phyloP scores from a whole-genome alignment of 2,329 filamentous ascomycete species.

The Colletotrichum coccodes region DNA sequence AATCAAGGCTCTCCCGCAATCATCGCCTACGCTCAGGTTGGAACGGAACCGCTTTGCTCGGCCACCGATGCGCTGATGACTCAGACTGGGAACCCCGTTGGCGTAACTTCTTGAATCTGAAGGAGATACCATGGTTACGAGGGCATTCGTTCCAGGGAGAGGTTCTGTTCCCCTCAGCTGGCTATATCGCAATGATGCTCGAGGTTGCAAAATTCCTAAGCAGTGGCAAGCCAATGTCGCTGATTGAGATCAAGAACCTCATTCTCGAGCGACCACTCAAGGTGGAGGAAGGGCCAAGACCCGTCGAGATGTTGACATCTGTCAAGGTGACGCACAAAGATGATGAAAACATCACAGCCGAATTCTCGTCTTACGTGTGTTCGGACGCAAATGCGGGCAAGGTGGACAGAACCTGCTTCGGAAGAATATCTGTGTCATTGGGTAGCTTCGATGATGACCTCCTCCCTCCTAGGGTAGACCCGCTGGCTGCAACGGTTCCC shows the following conservation, averaged over 20 bases:
- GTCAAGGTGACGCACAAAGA: not conserved
- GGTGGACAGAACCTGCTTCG: not conserved
- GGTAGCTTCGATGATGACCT: accelerated
- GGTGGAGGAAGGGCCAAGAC: not conserved
- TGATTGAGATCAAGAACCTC: conserved; percentile 4
- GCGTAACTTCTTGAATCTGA: conserved; percentile 35
- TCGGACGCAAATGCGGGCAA: not conserved
- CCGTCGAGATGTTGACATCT: conserved; percentile 7
- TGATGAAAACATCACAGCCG: not conserved
- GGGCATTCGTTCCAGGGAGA: conserved; percentile 58
- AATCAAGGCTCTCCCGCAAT: conserved; percentile 8
- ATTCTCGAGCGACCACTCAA: conserved; percentile 12
- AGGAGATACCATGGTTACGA: conserved; percentile 54
- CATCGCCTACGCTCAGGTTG: conserved; percentile 21
- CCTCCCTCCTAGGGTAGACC: not conserved
- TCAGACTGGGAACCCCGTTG: conserved; percentile 1
- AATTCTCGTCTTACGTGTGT: not conserved
- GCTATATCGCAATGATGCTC: conserved; percentile 42
- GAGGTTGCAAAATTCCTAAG: conserved; percentile 14
- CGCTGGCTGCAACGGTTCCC: not conserved
- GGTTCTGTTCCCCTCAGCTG: conserved; percentile 50
- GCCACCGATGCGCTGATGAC: not conserved
- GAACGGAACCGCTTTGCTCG: conserved; percentile 19
- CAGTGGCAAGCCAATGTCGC: not conserved
- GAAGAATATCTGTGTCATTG: not conserved